A percentile compares a stretch with the other conserved stretches of the same genome.
Evolutionary conservation across 169 alveolate species (phyloP).

Genomic region (Plasmodium knowlesi): DNA sequence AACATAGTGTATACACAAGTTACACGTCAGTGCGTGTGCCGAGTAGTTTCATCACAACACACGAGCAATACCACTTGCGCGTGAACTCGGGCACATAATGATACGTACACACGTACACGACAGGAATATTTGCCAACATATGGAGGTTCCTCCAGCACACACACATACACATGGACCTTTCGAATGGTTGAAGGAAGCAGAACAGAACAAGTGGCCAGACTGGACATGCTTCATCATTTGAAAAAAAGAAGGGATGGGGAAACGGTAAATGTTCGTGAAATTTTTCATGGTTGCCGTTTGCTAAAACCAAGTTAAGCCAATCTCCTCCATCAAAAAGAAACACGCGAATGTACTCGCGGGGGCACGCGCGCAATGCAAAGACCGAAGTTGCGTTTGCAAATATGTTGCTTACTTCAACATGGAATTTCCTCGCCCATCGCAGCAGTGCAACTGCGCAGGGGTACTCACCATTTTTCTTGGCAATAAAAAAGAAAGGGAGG

Average conservation of each 20-base stretch:
- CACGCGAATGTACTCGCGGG: neutral
- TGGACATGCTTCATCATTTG: neutral
- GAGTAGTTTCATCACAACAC: neutral
- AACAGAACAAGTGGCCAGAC: neutral
- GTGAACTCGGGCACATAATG: neutral
- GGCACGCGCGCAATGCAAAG: neutral
- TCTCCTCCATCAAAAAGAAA: neutral
- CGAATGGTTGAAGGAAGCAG: neutral
- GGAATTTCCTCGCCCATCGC: neutral
- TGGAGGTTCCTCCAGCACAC: neutral
- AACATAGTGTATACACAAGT: neutral
- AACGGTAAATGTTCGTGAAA: neutral
- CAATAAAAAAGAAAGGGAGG: neutral
- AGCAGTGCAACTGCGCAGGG: neutral
- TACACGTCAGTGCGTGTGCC: constrained; percentile 6
- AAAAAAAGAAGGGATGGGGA: neutral
- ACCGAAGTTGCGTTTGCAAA: neutral
- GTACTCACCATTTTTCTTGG: neutral
- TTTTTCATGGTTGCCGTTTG: neutral
- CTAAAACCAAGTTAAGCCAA: neutral
- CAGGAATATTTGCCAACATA: neutral
- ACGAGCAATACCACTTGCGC: neutral
- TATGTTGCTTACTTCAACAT: neutral
- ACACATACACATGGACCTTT: neutral
- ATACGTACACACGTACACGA: neutral